A percentile compares a stretch with the other conserved stretches of the same genome.
These are phyloP conservation scores for Hyaloperonospora arabidopsidis DNA, from an alignment of 352 stramenopile genomes.

Conservation along the genomic window DNA sequence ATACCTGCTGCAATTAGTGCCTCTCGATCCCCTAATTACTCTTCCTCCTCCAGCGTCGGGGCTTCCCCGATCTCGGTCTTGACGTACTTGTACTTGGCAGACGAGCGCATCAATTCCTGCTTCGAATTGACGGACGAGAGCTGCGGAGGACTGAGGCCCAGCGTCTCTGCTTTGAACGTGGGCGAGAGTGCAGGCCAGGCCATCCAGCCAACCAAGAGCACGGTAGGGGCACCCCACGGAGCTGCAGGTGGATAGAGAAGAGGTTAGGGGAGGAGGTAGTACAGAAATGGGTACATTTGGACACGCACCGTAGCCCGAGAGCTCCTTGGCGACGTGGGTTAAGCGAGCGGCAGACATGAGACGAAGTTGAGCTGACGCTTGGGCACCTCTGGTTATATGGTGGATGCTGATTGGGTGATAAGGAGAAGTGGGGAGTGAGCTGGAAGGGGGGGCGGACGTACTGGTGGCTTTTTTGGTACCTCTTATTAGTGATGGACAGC, in stretches of 20 bases:
- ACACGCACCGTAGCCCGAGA: slow-evolving; percentile 39
- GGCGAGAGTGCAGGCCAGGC: slow-evolving; percentile 63
- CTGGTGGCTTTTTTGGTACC: no score
- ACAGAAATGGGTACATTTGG: background rate
- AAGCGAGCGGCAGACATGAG: slow-evolving; percentile 30
- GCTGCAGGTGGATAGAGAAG: slow-evolving; percentile 20
- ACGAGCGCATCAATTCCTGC: slow-evolving; percentile 35
- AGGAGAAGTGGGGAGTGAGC: no score
- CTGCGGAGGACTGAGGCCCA: slow-evolving; percentile 42
- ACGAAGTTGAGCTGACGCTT: no score
- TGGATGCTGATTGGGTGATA: no score
- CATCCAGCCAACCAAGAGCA: slow-evolving; percentile 52
- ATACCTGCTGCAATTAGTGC: background rate
- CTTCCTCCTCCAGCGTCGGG: slow-evolving; percentile 61
- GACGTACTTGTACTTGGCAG: slow-evolving; percentile 79
- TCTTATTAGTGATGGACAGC: no score
- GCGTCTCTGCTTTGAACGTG: slow-evolving; percentile 64
- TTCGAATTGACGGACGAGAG: slow-evolving; percentile 19
- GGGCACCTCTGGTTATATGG: no score
- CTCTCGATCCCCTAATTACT: slow-evolving; percentile 1
- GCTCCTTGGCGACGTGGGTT: slow-evolving; percentile 47
- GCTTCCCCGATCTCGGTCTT: slow-evolving; percentile 64
- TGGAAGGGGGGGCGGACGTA: no score
- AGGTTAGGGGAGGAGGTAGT: background rate
- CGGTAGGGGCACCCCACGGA: slow-evolving; percentile 45